Conservation (phyloP, 768 basidiomycete species). For the Leucocoprinus birnbaumii region DNA sequence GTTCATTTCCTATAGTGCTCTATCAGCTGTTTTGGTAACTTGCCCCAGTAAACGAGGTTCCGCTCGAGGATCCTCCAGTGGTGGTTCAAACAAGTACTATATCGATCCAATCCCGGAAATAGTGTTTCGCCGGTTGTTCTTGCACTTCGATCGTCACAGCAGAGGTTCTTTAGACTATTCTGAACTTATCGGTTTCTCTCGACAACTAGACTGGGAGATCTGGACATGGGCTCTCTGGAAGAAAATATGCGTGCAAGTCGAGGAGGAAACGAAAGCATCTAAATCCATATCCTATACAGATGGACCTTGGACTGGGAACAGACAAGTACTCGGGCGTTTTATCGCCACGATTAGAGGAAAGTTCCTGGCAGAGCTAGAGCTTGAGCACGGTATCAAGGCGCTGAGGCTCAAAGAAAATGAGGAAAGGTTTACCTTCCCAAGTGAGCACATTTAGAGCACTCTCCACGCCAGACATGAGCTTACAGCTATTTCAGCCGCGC, state of each 20-base stretch:
- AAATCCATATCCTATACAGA: not conserved
- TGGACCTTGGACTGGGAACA: not conserved
- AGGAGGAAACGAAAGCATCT: not conserved
- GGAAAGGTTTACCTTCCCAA: not conserved
- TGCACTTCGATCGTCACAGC: not conserved
- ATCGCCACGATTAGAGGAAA: not conserved
- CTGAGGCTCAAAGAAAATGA: not conserved
- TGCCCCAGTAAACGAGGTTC: not conserved
- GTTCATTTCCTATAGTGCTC: not conserved
- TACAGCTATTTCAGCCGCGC: too few relatives aligned
- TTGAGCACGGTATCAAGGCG: not conserved
- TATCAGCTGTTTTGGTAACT: not conserved
- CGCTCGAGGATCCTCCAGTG: not conserved
- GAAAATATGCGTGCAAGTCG: not conserved
- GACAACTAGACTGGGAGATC: not conserved
- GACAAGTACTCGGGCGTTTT: not conserved
- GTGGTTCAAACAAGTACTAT: not conserved
- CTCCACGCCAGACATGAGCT: too few relatives aligned
- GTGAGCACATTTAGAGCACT: not conserved
- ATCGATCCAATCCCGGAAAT: not conserved
- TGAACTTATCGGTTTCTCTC: not conserved
- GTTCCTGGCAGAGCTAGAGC: not conserved
- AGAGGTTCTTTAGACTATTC: not conserved
- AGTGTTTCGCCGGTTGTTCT: not conserved
- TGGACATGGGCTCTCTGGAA: not conserved